These are phyloP conservation scores for Sarocladium oryzae DNA, from an alignment of 2,329 filamentous ascomycete genomes.

Conservation along the genomic window DNA sequence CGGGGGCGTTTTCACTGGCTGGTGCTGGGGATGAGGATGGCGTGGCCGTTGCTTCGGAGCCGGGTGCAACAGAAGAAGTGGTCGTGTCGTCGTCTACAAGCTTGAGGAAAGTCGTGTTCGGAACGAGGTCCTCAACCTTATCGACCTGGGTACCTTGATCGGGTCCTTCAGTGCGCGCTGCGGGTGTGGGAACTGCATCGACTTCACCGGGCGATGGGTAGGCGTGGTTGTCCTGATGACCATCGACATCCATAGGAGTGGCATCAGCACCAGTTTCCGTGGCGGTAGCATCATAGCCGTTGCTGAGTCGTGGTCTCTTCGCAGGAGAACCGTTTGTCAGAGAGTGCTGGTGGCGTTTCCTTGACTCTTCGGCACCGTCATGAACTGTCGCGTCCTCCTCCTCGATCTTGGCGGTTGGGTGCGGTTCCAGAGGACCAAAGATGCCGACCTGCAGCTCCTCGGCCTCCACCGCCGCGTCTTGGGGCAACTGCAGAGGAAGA, in stretches of 20 bases:
- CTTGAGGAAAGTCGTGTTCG: conserved; percentile 55
- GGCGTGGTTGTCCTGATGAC: conserved; percentile 48
- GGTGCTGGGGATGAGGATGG: conserved; percentile 28
- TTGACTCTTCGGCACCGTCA: conserved; percentile 33
- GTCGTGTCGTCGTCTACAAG: conserved; percentile 36
- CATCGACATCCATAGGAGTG: conserved; percentile 56
- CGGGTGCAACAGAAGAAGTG: conserved; percentile 12
- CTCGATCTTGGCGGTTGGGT: conserved; percentile 35
- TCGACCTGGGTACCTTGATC: conserved; percentile 60
- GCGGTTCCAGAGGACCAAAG: conserved; percentile 48
- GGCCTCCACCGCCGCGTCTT: conserved; percentile 39
- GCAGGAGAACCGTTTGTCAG: conserved; percentile 49
- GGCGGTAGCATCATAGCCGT: conserved; percentile 51
- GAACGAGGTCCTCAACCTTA: conserved; percentile 54
- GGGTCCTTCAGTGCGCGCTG: conserved; percentile 52
- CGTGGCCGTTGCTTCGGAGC: conserved; percentile 26
- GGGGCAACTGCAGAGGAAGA: conserved; percentile 37
- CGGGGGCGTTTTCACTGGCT: conserved; percentile 46
- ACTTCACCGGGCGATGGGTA: conserved; percentile 56
- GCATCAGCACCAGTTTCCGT: conserved; percentile 30
- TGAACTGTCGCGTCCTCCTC: conserved; percentile 29
- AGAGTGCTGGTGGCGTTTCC: conserved; percentile 43
- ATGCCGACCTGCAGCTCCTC: conserved; percentile 44
- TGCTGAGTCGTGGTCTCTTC: conserved; percentile 55
- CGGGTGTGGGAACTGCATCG: conserved; percentile 46